A percentile compares a stretch with the other conserved stretches of the same genome.
These are phyloP conservation scores for Gracilariopsis chorda DNA, from an alignment of 23 red algal genomes.

Conservation along the genomic window DNA sequence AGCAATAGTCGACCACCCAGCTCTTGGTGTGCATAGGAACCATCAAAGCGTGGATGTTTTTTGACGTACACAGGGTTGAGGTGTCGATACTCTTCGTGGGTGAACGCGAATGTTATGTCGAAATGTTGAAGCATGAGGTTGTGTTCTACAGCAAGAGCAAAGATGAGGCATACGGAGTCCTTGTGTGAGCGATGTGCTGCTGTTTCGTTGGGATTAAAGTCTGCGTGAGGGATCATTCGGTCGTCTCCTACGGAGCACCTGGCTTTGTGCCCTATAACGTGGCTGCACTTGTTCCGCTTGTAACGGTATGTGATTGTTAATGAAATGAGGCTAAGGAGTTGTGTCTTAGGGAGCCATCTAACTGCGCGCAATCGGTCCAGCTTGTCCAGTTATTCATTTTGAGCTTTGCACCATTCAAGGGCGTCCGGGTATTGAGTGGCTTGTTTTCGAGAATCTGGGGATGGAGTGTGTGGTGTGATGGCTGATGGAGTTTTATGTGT, in stretches of 20 bases:
- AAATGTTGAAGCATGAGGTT: not conserved
- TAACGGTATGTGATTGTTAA: conserved; percentile 6
- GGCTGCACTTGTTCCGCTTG: not conserved
- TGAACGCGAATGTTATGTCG: not conserved
- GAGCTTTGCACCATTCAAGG: not conserved
- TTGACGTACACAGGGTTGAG: not conserved
- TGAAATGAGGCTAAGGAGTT: not conserved
- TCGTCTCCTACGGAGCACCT: not conserved
- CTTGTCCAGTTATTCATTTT: not conserved
- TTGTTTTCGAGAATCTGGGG: not conserved
- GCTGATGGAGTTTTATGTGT: not conserved
- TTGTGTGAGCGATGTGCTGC: not conserved
- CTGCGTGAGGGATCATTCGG: not conserved
- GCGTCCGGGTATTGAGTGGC: not conserved
- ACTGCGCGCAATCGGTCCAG: not conserved
- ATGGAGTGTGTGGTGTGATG: not conserved
- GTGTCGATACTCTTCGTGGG: conserved; percentile 1
- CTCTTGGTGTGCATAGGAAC: not conserved
- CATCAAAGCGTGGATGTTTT: conserved; percentile 13
- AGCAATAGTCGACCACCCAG: not conserved
- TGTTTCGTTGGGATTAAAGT: not conserved
- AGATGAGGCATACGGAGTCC: not conserved
- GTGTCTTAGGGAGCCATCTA: not conserved
- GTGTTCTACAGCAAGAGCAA: not conserved
- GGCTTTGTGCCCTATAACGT: not conserved